Evolutionary conservation across 1,284 basidiomycete genomes (phyloP).

Genomic region (Boletus semigastroideus): DNA sequence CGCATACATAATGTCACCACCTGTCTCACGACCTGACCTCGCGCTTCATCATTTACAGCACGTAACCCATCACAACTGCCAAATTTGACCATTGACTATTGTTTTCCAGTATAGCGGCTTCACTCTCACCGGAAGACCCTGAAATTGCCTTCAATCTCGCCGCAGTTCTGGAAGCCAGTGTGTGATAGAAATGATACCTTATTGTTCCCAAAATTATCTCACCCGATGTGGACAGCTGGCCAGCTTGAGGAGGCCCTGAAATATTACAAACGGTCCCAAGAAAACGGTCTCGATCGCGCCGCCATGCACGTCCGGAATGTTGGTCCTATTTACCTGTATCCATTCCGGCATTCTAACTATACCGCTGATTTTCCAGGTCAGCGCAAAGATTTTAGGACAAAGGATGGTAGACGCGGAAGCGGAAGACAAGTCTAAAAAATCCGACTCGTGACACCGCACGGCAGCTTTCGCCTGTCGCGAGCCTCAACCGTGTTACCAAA

Average conservation of each 20-base stretch:
- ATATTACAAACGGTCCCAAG: slow-evolving; percentile 78
- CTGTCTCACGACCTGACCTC: slow-evolving; percentile 83
- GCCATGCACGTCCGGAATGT: slow-evolving; percentile 87
- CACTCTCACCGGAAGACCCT: slow-evolving; percentile 87
- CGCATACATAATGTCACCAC: slow-evolving; percentile 88
- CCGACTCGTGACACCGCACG: slow-evolving; percentile 26
- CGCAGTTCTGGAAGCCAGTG: slow-evolving; percentile 87
- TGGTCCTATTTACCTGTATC: slow-evolving; percentile 27
- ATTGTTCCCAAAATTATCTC: slow-evolving; percentile 34
- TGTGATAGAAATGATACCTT: slow-evolving; percentile 36
- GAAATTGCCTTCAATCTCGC: slow-evolving; percentile 95
- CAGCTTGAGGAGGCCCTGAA: slow-evolving; percentile 77
- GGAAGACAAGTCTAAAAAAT: slow-evolving; percentile 30
- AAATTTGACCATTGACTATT: slow-evolving; percentile 31
- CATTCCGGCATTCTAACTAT: slow-evolving; percentile 14
- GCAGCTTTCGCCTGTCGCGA: slow-evolving; percentile 4
- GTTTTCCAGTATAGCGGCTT: slow-evolving; percentile 72
- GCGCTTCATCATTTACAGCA: slow-evolving; percentile 87
- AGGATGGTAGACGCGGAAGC: slow-evolving; percentile 48
- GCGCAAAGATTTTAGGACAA: slow-evolving; percentile 78
- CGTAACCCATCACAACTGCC: slow-evolving; percentile 32
- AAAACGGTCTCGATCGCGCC: slow-evolving; percentile 81
- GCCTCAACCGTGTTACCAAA: slow-evolving; percentile 6
- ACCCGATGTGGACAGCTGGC: slow-evolving; percentile 53
- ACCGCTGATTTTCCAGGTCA: slow-evolving; percentile 49